Evolutionary conservation across 176 grass and related monocot genomes (phyloP), one percentile per base, ranked within the genome.

Genomic region (Elaeis guineensis): DNA sequence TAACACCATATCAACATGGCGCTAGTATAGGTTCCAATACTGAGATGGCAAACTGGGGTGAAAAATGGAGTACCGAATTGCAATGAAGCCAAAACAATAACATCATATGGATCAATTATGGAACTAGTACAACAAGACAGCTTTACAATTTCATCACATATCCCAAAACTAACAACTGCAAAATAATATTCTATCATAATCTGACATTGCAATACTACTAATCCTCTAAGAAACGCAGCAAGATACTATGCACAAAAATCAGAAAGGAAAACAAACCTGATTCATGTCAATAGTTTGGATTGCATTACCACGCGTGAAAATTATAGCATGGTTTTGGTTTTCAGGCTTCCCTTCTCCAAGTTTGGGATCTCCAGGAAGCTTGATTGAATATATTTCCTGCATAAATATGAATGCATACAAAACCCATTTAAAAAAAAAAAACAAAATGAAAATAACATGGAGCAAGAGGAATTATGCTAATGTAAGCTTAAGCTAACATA

Each of bases 211-310:
- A 44, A 12, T 44, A 44, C 35, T 44, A 6, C 23, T 21, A 25
- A 24, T 17, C 44, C 14, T 23, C 51, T 6, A 56, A 69, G 25
- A 26, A 28, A 69, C 8, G 25, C 17, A 69, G 14, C 55, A 11
- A 55, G 11, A 30, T 17, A 29, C 12, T 6, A n/a, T 8, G 26
- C 21, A 19, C 54, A 49, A 18, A 53, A 6, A 53, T 17, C 5
- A 66, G 17, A 57, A 21, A 16, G 2, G 15, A 25, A 72, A 29
- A 35, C 26, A 54, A 71, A 96, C 92, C 92, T 97, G 92, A 81
- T 97, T 97, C 92, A 97, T 97, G 75, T 97, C 92, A 2, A 97
- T 97, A 12, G 92, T 88, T 61, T 97, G 92, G 64, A 97, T 25
- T 35, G 92, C 92, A 69, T 97, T 87, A 56, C 92, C 92, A 54